Evolutionary conservation across 805 yeast genomes (phyloP), one percentile per base, ranked within the genome.

Genomic region (Kuraishia molischiana): DNA sequence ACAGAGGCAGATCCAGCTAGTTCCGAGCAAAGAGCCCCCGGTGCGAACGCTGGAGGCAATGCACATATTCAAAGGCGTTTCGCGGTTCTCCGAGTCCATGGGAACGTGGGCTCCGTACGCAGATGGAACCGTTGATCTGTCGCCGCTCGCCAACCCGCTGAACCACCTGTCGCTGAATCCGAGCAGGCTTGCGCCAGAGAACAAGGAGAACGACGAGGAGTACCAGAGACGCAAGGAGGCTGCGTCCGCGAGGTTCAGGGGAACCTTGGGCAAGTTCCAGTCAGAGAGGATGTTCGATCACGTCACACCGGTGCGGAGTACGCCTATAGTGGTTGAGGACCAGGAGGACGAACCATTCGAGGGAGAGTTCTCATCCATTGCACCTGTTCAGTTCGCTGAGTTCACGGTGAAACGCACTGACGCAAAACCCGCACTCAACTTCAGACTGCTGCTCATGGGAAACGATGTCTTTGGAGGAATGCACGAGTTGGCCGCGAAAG

Each of bases 101-200:
- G 95, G 90, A 0, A 65, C 74, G 5, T 85, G 94, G 94, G 52
- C 73, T 0, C 72, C 79, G 0, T 85, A 82, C 53, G 90, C 94
- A 0, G 76, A 77, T 45, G 77, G 76, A 0, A 59, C 64, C 1
- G 73, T 77, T 5, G 95, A 85, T 53, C 64, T 70, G 3, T 69
- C 78, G 1, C 89, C 94, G 0, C 59, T 83, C 28, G 72, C 67
- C 14, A 56, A 64, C 26, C 51, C 61, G 1, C 58, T 56, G 6
- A 46, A 51, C 1, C 85, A 79, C 49, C 44, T 58, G 2, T 42
- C 64, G 1, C 41, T 73, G 11, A 45, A 48, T 30, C 31, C 31
- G 13, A 14, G 17, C 31, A 9, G 31, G 5, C 5, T 33, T 44
- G 41, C 35, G 3, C 4, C 58, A 57, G 10, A 38, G 40, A 5